These are phyloP conservation scores for Moricandia moricandioides DNA, from an alignment of 345 rosid species.

Conservation along the genomic window DNA sequence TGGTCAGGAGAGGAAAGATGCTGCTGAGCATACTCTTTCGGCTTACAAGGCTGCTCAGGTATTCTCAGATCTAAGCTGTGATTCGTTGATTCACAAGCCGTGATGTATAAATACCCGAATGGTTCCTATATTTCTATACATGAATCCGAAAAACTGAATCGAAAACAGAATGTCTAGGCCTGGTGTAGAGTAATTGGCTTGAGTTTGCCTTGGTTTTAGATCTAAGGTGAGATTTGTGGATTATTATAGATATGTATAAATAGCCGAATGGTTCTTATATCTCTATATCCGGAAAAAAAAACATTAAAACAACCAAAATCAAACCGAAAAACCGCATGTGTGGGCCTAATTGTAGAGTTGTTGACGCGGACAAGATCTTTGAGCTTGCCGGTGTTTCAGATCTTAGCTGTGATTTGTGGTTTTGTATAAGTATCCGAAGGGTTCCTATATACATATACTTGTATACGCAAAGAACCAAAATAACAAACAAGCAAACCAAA, in stretches of 20 bases:
- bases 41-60: conserved; percentile 99
- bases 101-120: background rate
- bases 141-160: too few relatives aligned
- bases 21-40: conserved; percentile 82
- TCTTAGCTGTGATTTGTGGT: background rate
- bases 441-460: background rate
- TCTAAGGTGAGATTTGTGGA: too few relatives aligned
- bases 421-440: background rate
- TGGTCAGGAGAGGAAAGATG: conserved; percentile 86
- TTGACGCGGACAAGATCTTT: background rate
- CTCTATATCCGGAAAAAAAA: background rate
- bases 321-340: background rate
- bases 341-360: background rate
- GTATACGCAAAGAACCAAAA: background rate
- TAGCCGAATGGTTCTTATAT: background rate
- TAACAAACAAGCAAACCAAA: background rate
- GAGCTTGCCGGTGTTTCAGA: background rate
- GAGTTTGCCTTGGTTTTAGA: background rate
- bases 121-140: background rate
- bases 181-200: background rate
- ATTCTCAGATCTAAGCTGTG: conserved; percentile 23
- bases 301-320: background rate
- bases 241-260: too few relatives aligned
- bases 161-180: too few relatives aligned
- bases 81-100: background rate